phyloP scores from a whole-genome alignment of 2,329 filamentous ascomycete genomes.

The Talaromyces albobiverticillius region DNA sequence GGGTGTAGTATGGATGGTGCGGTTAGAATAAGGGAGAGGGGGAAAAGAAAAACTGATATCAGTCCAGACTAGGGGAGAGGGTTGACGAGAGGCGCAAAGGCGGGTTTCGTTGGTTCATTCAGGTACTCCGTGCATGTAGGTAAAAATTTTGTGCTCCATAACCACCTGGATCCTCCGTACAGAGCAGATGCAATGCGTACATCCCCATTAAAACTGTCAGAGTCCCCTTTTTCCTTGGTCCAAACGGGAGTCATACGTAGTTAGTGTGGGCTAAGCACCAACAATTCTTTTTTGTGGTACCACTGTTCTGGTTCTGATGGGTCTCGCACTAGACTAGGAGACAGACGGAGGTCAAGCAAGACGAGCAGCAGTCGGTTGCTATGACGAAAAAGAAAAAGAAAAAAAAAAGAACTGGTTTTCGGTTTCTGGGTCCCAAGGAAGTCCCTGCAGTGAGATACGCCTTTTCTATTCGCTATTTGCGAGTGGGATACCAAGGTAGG shows the following conservation, averaged over 20 bases:
- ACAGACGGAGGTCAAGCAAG: not conserved
- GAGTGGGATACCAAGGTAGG: too few relatives aligned
- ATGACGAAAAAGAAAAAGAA: not conserved
- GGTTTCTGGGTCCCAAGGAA: constrained; percentile 4
- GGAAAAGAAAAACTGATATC: constrained; percentile 2
- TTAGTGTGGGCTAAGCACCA: not conserved
- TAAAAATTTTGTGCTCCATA: constrained; percentile 3
- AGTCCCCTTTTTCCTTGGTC: not conserved
- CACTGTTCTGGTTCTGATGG: constrained; percentile 10
- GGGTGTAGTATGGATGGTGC: not conserved
- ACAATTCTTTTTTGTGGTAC: constrained; percentile 12
- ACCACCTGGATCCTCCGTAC: not conserved
- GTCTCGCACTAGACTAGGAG: not conserved
- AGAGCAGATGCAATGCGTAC: not conserved
- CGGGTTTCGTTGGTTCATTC: not conserved
- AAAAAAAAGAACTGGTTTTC: not conserved
- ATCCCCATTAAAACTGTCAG: not conserved
- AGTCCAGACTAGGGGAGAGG: not conserved
- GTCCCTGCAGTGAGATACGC: constrained; percentile 5
- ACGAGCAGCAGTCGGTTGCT: not conserved
- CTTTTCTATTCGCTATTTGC: not conserved
- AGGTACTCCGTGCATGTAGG: constrained; percentile 5
- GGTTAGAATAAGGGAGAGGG: not conserved
- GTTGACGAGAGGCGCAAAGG: constrained; percentile 8
- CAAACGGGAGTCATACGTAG: not conserved